A percentile compares a stretch with the other conserved stretches of the same genome.
Conservation (phyloP, 176 grass and related monocot genomes). For the Avena insularis region DNA sequence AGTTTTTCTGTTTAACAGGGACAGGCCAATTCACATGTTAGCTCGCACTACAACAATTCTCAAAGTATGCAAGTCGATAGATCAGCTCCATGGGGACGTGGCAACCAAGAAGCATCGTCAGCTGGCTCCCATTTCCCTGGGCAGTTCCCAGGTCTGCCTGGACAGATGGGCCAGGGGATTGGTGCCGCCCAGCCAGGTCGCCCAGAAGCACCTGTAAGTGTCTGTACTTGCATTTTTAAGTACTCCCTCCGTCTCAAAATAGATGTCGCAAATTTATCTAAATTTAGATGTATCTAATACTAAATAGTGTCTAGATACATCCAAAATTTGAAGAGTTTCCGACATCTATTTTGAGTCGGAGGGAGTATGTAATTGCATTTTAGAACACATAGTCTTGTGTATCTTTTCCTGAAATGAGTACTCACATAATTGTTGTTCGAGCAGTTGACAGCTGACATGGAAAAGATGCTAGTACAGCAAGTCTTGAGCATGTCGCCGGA, state of each 20-base stretch:
- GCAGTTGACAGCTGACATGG: slow-evolving; percentile 92
- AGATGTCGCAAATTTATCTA: too few relatives aligned
- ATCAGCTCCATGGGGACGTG: slow-evolving; percentile 64
- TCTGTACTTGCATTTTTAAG: slow-evolving; percentile 4
- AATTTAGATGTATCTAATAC: too few relatives aligned
- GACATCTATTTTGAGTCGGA: too few relatives aligned
- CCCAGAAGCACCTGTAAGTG: slow-evolving; percentile 61
- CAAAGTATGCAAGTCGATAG: slow-evolving; percentile 77
- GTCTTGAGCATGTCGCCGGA: slow-evolving; percentile 84
- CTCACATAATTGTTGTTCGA: slow-evolving; percentile 36
- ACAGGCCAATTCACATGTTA: slow-evolving; percentile 59
- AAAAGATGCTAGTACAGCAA: slow-evolving; percentile 91
- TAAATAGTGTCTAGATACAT: too few relatives aligned
- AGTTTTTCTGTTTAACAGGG: slow-evolving; percentile 50
- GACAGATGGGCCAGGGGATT: slow-evolving; percentile 66
- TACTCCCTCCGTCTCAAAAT: too few relatives aligned
- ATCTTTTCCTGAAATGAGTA: slow-evolving; percentile 1
- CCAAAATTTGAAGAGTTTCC: too few relatives aligned
- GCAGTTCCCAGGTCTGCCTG: slow-evolving; percentile 59
- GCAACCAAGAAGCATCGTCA: slow-evolving; percentile 51
- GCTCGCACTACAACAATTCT: slow-evolving; percentile 70
- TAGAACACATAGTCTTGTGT: background rate
- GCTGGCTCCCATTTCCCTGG: slow-evolving; percentile 60
- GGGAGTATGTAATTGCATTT: background rate
- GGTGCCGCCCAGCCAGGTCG: slow-evolving; percentile 55